Evolutionary conservation across 768 basidiomycete species (phyloP).

Genomic region (Neoboletus magnificus): DNA sequence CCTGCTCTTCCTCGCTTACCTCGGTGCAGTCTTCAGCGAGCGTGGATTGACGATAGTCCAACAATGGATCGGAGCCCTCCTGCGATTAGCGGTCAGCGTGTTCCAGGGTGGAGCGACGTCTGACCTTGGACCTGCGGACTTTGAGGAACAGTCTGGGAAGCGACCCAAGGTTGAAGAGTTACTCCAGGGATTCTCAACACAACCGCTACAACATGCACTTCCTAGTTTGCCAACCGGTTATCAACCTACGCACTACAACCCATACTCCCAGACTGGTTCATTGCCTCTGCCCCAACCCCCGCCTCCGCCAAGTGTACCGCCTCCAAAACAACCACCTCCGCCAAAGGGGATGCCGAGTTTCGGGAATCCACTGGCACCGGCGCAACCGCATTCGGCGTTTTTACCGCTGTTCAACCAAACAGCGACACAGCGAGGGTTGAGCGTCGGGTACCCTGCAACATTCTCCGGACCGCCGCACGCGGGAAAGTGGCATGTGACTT

Average conservation of each 20-base stretch:
- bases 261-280: conserved; percentile 19
- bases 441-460: conserved; percentile 55
- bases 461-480: conserved; percentile 68
- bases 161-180: conserved; percentile 29
- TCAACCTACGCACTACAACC: conserved; percentile 29
- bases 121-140: conserved; percentile 23
- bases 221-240: conserved; percentile 16
- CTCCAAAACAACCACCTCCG: conserved; percentile 37
- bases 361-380: conserved; percentile 59
- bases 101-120: conserved; percentile 13
- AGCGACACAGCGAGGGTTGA: conserved; percentile 60
- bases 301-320: conserved; percentile 29
- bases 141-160: conserved; percentile 30
- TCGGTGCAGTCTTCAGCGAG: conserved; percentile 59
- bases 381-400: conserved; percentile 61
- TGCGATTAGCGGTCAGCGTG: conserved; percentile 23
- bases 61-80: conserved; percentile 52
- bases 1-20: conserved; percentile 61
- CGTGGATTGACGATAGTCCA: conserved; percentile 50
- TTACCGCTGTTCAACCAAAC: conserved; percentile 74
- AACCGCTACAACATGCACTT: conserved; percentile 22
- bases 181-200: conserved; percentile 31
- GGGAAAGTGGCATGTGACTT: conserved; percentile 62
- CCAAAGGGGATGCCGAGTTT: conserved; percentile 29
- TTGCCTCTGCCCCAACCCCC: conserved; percentile 22